phyloP scores from a whole-genome alignment of 768 basidiomycete species.

The Trametes cubensis region DNA sequence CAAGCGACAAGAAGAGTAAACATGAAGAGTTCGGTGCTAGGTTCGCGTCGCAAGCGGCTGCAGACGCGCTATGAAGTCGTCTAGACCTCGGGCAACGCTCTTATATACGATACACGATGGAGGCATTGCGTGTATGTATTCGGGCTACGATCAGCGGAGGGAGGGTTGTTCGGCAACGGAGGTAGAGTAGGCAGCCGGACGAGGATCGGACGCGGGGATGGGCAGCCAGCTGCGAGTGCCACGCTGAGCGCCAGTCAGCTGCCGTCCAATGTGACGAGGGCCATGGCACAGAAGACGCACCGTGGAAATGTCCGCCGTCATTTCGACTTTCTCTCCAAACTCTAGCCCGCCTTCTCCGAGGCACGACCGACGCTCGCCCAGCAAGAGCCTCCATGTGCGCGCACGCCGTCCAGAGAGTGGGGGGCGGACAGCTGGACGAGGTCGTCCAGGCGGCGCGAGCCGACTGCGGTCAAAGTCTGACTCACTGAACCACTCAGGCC shows the following conservation, averaged over 20 bases:
- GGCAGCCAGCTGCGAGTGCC: too few relatives aligned
- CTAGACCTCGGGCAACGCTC: not conserved
- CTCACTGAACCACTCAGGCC: too few relatives aligned
- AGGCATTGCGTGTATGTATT: not conserved
- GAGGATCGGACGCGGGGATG: not conserved
- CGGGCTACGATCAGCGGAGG: slow-evolving; percentile 1
- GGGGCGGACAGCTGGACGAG: too few relatives aligned
- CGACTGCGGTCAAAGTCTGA: too few relatives aligned
- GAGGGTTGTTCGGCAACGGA: too few relatives aligned
- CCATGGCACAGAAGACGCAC: not conserved
- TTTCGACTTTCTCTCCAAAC: not conserved
- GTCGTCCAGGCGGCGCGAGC: too few relatives aligned
- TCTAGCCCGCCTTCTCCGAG: not conserved
- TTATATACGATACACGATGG: too few relatives aligned
- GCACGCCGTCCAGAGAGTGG: too few relatives aligned
- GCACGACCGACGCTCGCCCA: not conserved
- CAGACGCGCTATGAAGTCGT: not conserved
- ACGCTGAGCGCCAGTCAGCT: slow-evolving; percentile 19
- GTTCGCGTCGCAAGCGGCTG: not conserved
- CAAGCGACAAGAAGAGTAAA: slow-evolving; percentile 4
- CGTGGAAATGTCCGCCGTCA: slow-evolving; percentile 10
- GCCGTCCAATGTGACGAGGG: slow-evolving; percentile 18
- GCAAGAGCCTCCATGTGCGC: not conserved
- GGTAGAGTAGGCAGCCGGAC: not conserved
- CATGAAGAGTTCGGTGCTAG: not conserved